phyloP scores from a whole-genome alignment of 805 yeast species.

The Yarrowia porcina region DNA sequence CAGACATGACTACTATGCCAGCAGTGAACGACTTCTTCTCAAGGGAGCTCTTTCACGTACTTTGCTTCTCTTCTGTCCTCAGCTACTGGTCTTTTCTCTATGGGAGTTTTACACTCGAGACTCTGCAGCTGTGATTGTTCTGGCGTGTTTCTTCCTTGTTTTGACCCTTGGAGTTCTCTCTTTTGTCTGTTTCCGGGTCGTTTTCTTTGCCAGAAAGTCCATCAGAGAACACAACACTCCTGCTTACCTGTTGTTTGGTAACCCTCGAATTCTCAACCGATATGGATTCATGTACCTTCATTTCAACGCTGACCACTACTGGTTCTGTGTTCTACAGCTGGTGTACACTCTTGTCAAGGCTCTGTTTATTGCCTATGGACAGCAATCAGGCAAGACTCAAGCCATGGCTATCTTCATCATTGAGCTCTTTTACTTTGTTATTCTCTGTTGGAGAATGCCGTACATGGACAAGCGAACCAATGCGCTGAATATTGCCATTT shows the following conservation, averaged over 20 bases:
- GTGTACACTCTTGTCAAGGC: slow-evolving; percentile 38
- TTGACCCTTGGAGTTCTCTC: slow-evolving; percentile 57
- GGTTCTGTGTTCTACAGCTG: slow-evolving; percentile 75
- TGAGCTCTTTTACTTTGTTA: slow-evolving; percentile 67
- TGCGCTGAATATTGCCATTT: slow-evolving; percentile 81
- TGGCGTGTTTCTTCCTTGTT: slow-evolving; percentile 69
- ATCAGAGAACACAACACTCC: slow-evolving; percentile 75
- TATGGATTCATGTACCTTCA: slow-evolving; percentile 93
- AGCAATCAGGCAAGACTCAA: slow-evolving; percentile 74
- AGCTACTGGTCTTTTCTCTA: slow-evolving; percentile 71
- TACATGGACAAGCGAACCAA: slow-evolving; percentile 94
- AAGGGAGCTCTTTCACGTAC: slow-evolving; percentile 80
- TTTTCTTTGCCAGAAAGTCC: slow-evolving; percentile 47
- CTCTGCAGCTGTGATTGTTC: slow-evolving; percentile 83
- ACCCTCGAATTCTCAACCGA: slow-evolving; percentile 70
- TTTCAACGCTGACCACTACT: slow-evolving; percentile 81
- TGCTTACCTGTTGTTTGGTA: slow-evolving; percentile 86
- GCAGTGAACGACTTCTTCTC: slow-evolving; percentile 42
- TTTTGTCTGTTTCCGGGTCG: slow-evolving; percentile 66
- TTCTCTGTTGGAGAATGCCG: slow-evolving; percentile 71
- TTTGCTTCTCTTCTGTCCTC: slow-evolving; percentile 81
- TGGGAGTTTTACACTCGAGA: slow-evolving; percentile 85
- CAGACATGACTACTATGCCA: slow-evolving; percentile 76
- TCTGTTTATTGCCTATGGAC: slow-evolving; percentile 73
- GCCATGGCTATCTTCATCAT: slow-evolving; percentile 71